Base-by-base conservation (phyloP, 202 grass and related monocot genomes). In the Cymbopogon flexuosus region DNA sequence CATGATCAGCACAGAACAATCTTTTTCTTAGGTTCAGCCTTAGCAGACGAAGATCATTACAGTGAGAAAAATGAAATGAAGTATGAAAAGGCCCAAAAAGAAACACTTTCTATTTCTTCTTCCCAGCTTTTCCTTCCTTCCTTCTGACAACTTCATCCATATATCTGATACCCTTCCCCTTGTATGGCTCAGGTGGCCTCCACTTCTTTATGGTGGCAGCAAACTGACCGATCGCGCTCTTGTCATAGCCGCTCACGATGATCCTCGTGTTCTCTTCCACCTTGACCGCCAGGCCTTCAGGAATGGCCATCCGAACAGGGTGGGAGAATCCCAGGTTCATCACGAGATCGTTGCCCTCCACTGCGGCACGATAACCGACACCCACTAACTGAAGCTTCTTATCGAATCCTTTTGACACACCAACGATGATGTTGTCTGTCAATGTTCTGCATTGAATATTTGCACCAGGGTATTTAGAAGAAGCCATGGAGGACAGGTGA, bases 131-230 rank as follows among this genome's bases (percentile, higher is more conserved):
- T 67, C 92, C 96, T 30, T 95, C 96, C 92, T 98, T 95, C 64
- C 81, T 93, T 84, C 92, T 89, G 10, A 98, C 92, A 72, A 90
- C 73, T 62, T 98, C 90, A 62, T 88, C 82, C 15, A 77, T 73
- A 78, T 98, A 95, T 27, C 88, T 80, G 75, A 95, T 90, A 34
- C 92, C 90, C 77, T 98, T 98, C 5, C 96, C 96, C 70, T 98
- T 98, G 90, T 98, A 98, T 43, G 96, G 96, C 62, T 99, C 96
- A 2, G 96, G 96, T 5, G 92, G 96, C 43, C 96, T 93, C 92
- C 96, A 99, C 81, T 93, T 93, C 88, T 93, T 95, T 65, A 99
- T 77, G 9, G 84, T 68, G 42, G 96, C 88, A 64, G 96, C 92
- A 73, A 98, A 98, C 73, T 98, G 86, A 18, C 96, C 96, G 6